Conservation (phyloP, 2,329 filamentous ascomycete genomes). For the Aspergillus awamori region DNA sequence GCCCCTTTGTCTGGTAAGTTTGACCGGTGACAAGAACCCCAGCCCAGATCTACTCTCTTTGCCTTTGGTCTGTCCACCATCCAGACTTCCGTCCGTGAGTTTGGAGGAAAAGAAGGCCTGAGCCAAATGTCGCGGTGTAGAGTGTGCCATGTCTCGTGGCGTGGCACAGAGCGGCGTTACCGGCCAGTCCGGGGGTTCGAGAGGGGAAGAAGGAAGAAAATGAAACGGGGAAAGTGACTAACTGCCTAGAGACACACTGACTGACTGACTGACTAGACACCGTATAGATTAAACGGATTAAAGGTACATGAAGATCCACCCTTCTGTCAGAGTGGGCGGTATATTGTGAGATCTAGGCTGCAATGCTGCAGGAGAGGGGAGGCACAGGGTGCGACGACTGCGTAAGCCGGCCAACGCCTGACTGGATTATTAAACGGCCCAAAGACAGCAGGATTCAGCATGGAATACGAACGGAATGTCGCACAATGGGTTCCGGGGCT, state of each 20-base stretch:
- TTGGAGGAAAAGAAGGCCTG: background rate
- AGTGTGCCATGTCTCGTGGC: background rate
- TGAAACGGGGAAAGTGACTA: too few species aligned
- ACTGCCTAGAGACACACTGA: too few species aligned
- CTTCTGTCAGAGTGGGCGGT: too few species aligned
- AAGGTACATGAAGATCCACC: too few species aligned
- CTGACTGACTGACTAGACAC: too few species aligned
- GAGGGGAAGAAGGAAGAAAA: too few species aligned
- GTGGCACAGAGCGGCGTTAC: background rate
- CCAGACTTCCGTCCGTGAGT: background rate
- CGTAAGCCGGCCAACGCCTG: slow-evolving; percentile 8
- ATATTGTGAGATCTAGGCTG: background rate
- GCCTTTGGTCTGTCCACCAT: background rate
- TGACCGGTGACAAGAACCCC: slow-evolving; percentile 2
- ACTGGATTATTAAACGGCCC: slow-evolving; percentile 7
- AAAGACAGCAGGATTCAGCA: slow-evolving; percentile 1
- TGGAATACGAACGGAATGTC: slow-evolving; percentile 11
- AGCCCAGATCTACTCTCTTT: background rate
- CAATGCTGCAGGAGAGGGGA: background rate
- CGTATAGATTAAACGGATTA: too few species aligned
- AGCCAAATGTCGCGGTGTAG: background rate
- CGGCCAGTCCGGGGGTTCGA: too few species aligned
- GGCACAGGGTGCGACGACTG: background rate
- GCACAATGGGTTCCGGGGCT: slow-evolving; percentile 7
- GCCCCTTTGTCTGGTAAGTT: slow-evolving; percentile 17